Percentiles rank a stretch among this genome's conserved stretches.
These are phyloP conservation scores for Pseudopithomyces chartarum DNA, from an alignment of 2,329 filamentous ascomycete genomes.

Conservation along the genomic window DNA sequence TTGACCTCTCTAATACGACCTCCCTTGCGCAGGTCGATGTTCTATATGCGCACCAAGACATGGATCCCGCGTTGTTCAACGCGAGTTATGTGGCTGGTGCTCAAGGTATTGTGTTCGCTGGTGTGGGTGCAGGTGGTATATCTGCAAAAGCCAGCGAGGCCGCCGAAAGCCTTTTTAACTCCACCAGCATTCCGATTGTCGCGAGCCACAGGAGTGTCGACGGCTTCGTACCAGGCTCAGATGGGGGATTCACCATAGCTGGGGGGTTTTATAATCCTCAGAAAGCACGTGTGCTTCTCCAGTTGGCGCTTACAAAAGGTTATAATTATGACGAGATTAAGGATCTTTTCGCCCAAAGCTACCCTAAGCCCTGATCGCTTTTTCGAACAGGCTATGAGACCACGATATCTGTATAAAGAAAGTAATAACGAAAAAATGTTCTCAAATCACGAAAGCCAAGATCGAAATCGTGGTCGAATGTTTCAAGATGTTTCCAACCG, in stretches of 20 bases:
- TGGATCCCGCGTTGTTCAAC: conserved; percentile 54
- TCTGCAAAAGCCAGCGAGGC: conserved; percentile 31
- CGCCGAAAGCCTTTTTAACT: conserved; percentile 52
- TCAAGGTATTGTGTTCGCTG: conserved; percentile 61
- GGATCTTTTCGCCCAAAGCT: conserved; percentile 38
- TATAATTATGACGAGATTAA: conserved; percentile 52
- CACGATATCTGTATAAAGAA: background rate
- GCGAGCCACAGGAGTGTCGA: conserved; percentile 58
- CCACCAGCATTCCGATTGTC: conserved; percentile 56
- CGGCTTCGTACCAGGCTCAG: conserved; percentile 54
- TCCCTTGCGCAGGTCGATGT: conserved; percentile 63
- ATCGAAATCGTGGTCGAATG: background rate
- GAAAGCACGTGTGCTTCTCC: conserved; percentile 60
- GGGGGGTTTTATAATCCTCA: conserved; percentile 62
- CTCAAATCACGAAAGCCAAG: background rate
- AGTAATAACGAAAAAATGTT: background rate
- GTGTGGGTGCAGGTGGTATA: conserved; percentile 60
- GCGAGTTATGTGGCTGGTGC: conserved; percentile 58
- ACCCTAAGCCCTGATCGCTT: conserved; percentile 26
- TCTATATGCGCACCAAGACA: conserved; percentile 61
- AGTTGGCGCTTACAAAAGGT: conserved; percentile 40
- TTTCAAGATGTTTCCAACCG: background rate
- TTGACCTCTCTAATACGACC: conserved; percentile 46
- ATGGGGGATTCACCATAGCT: conserved; percentile 44
- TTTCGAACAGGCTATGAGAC: background rate